phyloP scores from a whole-genome alignment of 192 early-diverging fungal genomes.

The Entomortierella parvispora region DNA sequence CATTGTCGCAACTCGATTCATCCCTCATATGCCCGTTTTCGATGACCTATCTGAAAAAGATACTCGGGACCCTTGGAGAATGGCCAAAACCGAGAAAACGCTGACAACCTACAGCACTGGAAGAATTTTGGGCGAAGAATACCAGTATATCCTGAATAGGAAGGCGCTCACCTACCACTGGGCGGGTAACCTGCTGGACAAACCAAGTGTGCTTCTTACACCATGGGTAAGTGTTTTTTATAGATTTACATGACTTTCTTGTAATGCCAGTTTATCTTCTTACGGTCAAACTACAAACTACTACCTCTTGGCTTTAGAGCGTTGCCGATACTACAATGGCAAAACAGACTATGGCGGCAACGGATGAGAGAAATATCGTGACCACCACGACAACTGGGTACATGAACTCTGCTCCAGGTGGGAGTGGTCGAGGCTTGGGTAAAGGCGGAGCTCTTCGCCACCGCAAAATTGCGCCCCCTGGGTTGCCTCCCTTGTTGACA shows the following conservation, averaged over 20 bases:
- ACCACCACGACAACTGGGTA: background rate
- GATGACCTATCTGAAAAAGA: background rate
- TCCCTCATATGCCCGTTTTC: constrained; percentile 15
- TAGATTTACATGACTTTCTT: background rate
- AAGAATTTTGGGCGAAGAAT: constrained; percentile 56
- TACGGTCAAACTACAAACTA: background rate
- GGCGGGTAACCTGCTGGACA: constrained; percentile 52
- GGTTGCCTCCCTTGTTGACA: constrained; percentile 1
- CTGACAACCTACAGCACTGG: constrained; percentile 22
- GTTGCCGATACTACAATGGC: constrained; percentile 24
- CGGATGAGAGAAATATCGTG: background rate
- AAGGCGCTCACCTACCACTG: constrained; percentile 49
- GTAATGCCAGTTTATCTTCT: background rate
- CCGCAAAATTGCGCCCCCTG: constrained; percentile 15
- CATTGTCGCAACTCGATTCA: constrained; percentile 25
- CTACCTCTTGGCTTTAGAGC: constrained; percentile 9
- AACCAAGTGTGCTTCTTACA: constrained; percentile 55
- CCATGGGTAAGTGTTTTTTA: constrained; percentile 48
- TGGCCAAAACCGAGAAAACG: constrained; percentile 1
- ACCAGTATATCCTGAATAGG: constrained; percentile 64
- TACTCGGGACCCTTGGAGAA: background rate
- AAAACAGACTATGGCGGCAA: constrained; percentile 10
- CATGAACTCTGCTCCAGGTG: background rate
- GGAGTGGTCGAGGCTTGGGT: constrained; percentile 1
- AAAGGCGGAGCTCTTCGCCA: constrained; percentile 26